Percentiles rank a stretch among this genome's conserved stretches.
These are phyloP conservation scores for Neospermospora avenae DNA, from an alignment of 2,329 filamentous ascomycete species.

Conservation along the genomic window DNA sequence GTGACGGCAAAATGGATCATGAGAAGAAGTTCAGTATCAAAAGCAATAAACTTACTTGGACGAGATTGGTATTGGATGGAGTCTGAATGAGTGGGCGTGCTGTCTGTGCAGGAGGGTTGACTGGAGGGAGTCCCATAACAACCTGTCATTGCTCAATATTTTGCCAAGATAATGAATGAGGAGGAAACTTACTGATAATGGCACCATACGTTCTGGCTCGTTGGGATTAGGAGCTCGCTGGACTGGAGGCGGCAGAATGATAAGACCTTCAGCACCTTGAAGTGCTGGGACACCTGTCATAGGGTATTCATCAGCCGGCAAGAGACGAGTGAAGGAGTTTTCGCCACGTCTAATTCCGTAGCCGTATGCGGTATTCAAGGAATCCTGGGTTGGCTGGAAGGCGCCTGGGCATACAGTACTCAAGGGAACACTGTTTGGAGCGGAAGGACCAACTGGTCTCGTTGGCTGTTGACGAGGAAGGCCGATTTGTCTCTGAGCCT, in stretches of 20 bases:
- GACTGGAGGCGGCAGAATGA: conserved; percentile 29
- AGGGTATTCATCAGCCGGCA: conserved; percentile 51
- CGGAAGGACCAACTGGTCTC: no score
- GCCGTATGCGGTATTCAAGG: conserved; percentile 37
- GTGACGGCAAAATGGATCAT: neutral
- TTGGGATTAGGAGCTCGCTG: conserved; percentile 19
- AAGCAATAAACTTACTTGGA: neutral
- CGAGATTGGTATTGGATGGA: neutral
- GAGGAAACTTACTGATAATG: conserved; percentile 19
- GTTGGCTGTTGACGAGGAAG: no score
- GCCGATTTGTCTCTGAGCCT: conserved; percentile 28
- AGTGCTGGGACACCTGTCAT: conserved; percentile 39
- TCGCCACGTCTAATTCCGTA: conserved; percentile 54
- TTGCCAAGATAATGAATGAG: neutral
- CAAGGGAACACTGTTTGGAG: conserved; percentile 13
- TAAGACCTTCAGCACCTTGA: conserved; percentile 32
- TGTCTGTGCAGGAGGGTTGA: neutral
- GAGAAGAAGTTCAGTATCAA: neutral
- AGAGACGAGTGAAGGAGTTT: conserved; percentile 51
- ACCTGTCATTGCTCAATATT: conserved; percentile 15
- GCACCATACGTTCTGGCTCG: conserved; percentile 16
- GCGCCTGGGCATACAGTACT: conserved; percentile 26
- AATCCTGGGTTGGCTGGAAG: conserved; percentile 20
- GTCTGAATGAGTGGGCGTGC: neutral
- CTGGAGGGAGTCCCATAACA: conserved; percentile 7